phyloP scores from a whole-genome alignment of 305 asterid species.

The Fraxinus velutina region DNA sequence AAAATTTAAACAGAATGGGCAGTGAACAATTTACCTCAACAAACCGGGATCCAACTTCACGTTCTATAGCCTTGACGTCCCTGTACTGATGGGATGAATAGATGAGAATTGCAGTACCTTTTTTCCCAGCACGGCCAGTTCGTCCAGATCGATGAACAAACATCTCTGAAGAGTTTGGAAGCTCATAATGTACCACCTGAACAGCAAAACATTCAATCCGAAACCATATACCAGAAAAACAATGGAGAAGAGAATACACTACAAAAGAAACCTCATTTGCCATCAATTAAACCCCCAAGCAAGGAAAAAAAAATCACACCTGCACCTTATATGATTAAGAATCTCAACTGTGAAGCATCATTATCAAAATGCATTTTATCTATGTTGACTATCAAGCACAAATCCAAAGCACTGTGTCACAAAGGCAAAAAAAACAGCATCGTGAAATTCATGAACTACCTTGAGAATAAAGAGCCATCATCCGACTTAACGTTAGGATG shows the following conservation, averaged over 20 bases:
- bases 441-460: not conserved
- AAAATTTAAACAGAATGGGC: constrained; percentile 9
- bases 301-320: not conserved
- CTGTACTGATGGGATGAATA: constrained; percentile 58
- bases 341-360: not conserved
- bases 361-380: not conserved
- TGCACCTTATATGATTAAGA: constrained; percentile 9
- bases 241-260: not conserved
- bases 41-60: constrained; percentile 82
- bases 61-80: constrained; percentile 70
- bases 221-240: not conserved
- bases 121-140: constrained; percentile 98
- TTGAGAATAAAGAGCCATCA: not conserved
- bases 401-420: not conserved
- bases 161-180: constrained; percentile 71
- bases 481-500: not conserved
- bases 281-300: not conserved
- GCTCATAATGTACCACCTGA: constrained; percentile 76
- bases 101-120: constrained; percentile 74
- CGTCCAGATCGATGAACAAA: constrained; percentile 95
- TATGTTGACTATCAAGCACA: not conserved
- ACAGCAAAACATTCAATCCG: constrained; percentile 22
- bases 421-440: not conserved
- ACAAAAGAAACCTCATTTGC: not conserved
- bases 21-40: constrained; percentile 44